Conservation (phyloP, 805 yeast species). For the Candida corydali region DNA sequence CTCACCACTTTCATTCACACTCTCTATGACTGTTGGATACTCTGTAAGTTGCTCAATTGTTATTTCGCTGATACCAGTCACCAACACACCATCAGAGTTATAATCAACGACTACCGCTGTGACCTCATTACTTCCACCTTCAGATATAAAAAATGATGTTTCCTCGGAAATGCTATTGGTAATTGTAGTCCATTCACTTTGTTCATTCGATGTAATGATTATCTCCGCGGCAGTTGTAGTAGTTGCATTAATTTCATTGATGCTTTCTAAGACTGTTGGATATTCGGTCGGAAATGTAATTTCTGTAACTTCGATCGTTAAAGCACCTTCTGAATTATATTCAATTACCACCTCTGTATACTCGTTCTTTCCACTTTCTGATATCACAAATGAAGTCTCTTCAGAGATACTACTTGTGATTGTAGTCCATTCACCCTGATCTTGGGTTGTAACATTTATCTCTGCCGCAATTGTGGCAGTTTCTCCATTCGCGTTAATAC, state of each 20-base stretch:
- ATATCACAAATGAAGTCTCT: background rate
- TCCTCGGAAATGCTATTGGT: background rate
- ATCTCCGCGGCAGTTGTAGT: background rate
- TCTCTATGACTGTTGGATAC: constrained; percentile 8
- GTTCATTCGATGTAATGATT: background rate
- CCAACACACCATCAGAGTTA: constrained; percentile 12
- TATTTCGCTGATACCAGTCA: constrained; percentile 10
- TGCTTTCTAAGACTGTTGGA: background rate
- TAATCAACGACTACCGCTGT: constrained; percentile 11
- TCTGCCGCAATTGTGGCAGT: background rate
- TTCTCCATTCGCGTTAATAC: background rate
- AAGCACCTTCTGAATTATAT: background rate
- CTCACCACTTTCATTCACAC: constrained; percentile 7
- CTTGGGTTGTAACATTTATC: background rate
- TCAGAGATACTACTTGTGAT: background rate
- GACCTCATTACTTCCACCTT: background rate
- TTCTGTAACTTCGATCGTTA: background rate
- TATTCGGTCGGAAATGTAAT: background rate
- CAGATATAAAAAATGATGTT: background rate
- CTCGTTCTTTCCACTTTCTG: background rate
- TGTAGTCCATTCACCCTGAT: background rate
- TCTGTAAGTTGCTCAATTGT: constrained; percentile 8
- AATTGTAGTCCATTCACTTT: background rate
- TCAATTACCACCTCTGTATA: background rate
- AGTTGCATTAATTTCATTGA: background rate